A percentile compares a stretch with the other conserved stretches of the same genome.
Evolutionary conservation across 306 rosid genomes (phyloP).

Genomic region (Carpinus viminea): DNA sequence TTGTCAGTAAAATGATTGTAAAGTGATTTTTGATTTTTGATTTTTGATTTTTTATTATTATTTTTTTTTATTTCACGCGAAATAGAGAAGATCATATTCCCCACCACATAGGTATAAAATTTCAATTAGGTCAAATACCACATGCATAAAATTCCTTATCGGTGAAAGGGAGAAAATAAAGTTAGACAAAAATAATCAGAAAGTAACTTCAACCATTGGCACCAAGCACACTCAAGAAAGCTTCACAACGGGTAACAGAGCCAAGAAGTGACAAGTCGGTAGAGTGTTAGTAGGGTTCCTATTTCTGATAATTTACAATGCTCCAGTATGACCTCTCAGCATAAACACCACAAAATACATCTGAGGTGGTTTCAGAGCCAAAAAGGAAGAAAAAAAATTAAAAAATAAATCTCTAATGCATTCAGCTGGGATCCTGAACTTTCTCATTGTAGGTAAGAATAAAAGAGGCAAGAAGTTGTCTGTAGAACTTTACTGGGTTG

Average conservation of each 20-base stretch:
- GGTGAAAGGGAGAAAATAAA: no score
- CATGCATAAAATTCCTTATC: no score
- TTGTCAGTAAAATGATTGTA: no score
- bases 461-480: background rate
- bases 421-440: constrained; percentile 10
- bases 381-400: background rate
- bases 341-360: constrained; percentile 10
- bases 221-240: background rate
- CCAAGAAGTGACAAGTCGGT: background rate
- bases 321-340: constrained; percentile 13
- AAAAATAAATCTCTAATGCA: background rate
- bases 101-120: no score
- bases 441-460: background rate
- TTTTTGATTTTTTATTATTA: no score
- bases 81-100: no score
- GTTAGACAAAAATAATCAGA: no score
- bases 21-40: no score
- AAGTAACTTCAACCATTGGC: background rate
- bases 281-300: background rate
- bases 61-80: no score
- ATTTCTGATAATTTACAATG: constrained; percentile 26
- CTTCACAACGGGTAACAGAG: background rate
- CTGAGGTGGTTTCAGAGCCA: background rate
- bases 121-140: no score
- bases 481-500: constrained; percentile 50